phyloP scores from a whole-genome alignment of 2,329 filamentous ascomycete species.

The Tolypocladium guangdongense region DNA sequence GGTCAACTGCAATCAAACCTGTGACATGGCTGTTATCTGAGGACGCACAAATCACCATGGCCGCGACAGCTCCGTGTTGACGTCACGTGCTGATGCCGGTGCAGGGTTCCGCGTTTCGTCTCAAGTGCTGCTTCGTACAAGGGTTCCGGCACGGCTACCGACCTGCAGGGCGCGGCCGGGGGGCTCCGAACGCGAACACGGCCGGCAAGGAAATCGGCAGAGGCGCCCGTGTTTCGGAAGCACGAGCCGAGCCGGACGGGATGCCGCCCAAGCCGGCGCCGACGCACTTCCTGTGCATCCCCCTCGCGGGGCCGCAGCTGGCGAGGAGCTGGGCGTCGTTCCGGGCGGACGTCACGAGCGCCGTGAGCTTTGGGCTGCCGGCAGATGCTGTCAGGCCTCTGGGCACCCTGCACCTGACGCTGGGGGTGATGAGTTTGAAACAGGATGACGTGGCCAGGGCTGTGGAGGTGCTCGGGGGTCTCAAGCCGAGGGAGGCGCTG shows the following conservation, averaged over 20 bases:
- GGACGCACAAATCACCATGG: too few species aligned
- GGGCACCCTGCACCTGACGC: constrained; percentile 73
- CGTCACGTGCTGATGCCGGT: neutral
- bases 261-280: constrained; percentile 33
- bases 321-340: constrained; percentile 52
- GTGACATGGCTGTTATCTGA: neutral
- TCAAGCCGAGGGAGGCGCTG: constrained; percentile 30
- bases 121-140: neutral
- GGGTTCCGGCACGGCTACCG: neutral
- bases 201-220: neutral
- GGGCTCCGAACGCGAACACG: neutral
- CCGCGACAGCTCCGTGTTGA: neutral
- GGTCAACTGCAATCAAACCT: neutral
- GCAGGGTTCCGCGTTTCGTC: neutral
- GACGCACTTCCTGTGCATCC: constrained; percentile 69
- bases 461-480: constrained; percentile 23
- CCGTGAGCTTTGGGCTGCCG: constrained; percentile 41
- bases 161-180: neutral
- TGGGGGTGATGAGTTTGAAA: constrained; percentile 73
- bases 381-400: constrained; percentile 60
- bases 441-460: constrained; percentile 34
- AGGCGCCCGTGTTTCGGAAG: neutral
- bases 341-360: constrained; percentile 40
- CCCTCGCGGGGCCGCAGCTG: constrained; percentile 59
- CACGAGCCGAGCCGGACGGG: neutral